Conservation (phyloP, 176 grass and related monocot genomes). For the Pontederia crassipes region DNA sequence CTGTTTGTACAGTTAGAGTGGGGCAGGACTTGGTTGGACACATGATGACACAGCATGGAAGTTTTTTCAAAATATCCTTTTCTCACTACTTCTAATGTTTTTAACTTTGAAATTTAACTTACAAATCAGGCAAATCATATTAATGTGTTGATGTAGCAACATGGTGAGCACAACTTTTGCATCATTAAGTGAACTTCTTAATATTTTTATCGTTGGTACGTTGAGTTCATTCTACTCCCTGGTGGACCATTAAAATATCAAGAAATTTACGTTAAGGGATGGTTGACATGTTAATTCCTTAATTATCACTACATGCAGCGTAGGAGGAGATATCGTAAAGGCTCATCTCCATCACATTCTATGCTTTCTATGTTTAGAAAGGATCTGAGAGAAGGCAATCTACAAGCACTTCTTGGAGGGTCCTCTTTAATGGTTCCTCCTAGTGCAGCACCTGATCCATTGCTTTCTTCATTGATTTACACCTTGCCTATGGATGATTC, state of each 20-base stretch:
- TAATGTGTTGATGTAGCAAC: too few relatives aligned
- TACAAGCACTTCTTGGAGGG: slow-evolving; percentile 80
- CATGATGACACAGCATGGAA: slow-evolving; percentile 13
- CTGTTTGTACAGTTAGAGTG: slow-evolving; percentile 11
- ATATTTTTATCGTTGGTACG: too few relatives aligned
- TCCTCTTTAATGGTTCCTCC: slow-evolving; percentile 42
- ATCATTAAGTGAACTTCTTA: too few relatives aligned
- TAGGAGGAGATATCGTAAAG: slow-evolving; percentile 56
- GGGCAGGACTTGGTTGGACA: slow-evolving; percentile 16
- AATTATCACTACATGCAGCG: slow-evolving; percentile 65
- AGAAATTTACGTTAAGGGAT: background rate
- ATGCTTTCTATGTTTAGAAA: slow-evolving; percentile 74
- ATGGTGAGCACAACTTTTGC: too few relatives aligned
- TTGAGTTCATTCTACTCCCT: background rate
- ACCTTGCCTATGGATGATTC: slow-evolving; percentile 60
- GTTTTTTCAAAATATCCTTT: slow-evolving; percentile 21
- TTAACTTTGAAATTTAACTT: too few relatives aligned
- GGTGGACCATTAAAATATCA: background rate
- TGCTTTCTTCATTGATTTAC: slow-evolving; percentile 84
- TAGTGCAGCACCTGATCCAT: slow-evolving; percentile 65
- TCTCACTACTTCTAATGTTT: background rate
- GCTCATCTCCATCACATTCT: slow-evolving; percentile 49
- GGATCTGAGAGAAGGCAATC: slow-evolving; percentile 61
- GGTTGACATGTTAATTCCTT: slow-evolving; percentile 36
- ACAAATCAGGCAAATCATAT: too few relatives aligned